These are phyloP conservation scores for Ruellia speciosa DNA, from an alignment of 305 asterid species.

Conservation along the genomic window DNA sequence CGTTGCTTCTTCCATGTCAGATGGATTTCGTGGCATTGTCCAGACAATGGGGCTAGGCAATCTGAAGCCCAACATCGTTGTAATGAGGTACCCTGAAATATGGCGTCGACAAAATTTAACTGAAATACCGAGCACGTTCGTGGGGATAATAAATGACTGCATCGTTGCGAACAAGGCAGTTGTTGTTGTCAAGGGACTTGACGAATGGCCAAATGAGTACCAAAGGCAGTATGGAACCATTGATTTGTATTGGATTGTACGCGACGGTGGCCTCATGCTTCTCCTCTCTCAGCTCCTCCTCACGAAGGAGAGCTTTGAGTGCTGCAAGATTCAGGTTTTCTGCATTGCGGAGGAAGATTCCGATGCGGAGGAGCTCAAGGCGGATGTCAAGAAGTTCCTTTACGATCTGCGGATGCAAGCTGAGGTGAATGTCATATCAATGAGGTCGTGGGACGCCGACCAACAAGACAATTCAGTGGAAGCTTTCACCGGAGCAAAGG, in stretches of 20 bases:
- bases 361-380: slow-evolving; percentile 75
- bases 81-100: slow-evolving; percentile 92
- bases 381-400: slow-evolving; percentile 83
- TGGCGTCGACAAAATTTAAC: slow-evolving; percentile 90
- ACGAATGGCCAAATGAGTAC: slow-evolving; percentile 96
- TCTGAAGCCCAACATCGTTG: slow-evolving; percentile 65
- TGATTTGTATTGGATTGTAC: slow-evolving; percentile 89
- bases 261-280: slow-evolving; percentile 96
- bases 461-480: slow-evolving; percentile 77
- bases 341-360: slow-evolving; percentile 96
- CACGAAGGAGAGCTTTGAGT: slow-evolving; percentile 84
- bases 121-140: slow-evolving; percentile 82
- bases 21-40: slow-evolving; percentile 78
- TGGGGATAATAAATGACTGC: slow-evolving; percentile 85
- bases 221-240: slow-evolving; percentile 91
- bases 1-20: slow-evolving; percentile 88
- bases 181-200: slow-evolving; percentile 75
- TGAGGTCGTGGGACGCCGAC: slow-evolving; percentile 88
- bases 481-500: too few relatives aligned
- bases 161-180: slow-evolving; percentile 95
- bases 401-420: slow-evolving; percentile 97
- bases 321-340: slow-evolving; percentile 91
- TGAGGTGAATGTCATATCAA: slow-evolving; percentile 81
- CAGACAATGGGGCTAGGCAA: slow-evolving; percentile 65
- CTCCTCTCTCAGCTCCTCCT: slow-evolving; percentile 91